Base-by-base conservation (phyloP, 768 basidiomycete species). In the Auricularia cornea region DNA sequence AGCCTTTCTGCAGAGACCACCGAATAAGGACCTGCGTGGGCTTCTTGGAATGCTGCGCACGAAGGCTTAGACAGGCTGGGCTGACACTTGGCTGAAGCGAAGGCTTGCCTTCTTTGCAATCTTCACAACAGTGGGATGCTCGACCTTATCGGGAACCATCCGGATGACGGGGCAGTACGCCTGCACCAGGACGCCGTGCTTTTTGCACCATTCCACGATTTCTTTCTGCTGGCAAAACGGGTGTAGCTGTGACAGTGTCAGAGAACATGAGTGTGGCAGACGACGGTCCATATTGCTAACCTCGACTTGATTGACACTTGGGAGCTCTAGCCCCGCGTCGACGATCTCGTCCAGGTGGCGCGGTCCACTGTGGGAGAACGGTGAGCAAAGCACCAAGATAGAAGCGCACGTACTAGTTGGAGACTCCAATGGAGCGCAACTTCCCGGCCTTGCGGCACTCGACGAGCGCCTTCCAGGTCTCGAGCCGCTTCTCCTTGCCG, bases 1-100 rank as follows among this genome's bases (percentile, higher is more conserved):
- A 90, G 89, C 86, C 86, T 70, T 82, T 84, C 72, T 97, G 94
- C 40, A 98, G 76, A 31, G 92, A 94, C 92, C 94, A 97, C 28
- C 95, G 84, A 62, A 97, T 76, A 18, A 97, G 81, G 54, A 96
- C 79, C 69, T 97, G 94, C 20, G 92, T 86, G 3, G 83, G 81
- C 48, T 86, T 83, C 62, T 84, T 83, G 48, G 74, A 72, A 66
- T 85, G 73, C 87, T 91, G 65, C 54, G 54, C 10, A 29, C 28
- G n/a, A n/a, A n/a, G n/a, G n/a, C n/a, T n/a, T n/a, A n/a, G n/a
- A n/a, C n/a, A n/a, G n/a, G n/a, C n/a, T n/a, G n/a, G n/a, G n/a
- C n/a, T n/a, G n/a, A n/a, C n/a, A n/a, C n/a, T n/a, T n/a, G n/a
- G n/a, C n/a, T n/a, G n/a, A n/a, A n/a, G n/a, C n/a, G n/a, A n/a